Conservation (phyloP, 2,329 filamentous ascomycete genomes). For the Arthrobotrys sinensis region DNA sequence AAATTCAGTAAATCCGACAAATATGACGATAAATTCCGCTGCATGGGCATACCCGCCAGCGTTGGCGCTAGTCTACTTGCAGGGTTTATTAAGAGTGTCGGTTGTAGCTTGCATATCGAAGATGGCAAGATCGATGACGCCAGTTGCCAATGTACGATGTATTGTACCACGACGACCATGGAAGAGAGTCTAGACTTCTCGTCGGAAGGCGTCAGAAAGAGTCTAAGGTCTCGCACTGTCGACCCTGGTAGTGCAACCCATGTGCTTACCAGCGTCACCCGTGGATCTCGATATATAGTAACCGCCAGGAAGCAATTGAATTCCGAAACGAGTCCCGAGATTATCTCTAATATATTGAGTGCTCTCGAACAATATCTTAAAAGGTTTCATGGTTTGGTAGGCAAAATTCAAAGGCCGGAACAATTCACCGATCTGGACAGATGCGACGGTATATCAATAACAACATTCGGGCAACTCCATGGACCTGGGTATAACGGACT, state of each 20-base stretch:
- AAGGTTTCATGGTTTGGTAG: background rate
- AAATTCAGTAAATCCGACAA: conserved; percentile 32
- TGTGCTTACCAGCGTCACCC: conserved; percentile 46
- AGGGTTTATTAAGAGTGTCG: conserved; percentile 30
- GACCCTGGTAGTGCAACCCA: conserved; percentile 38
- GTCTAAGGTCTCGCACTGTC: conserved; percentile 6
- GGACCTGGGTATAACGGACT: no score
- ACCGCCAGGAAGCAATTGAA: conserved; percentile 36
- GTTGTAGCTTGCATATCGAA: conserved; percentile 39
- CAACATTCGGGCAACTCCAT: no score
- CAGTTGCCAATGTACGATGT: conserved; percentile 30
- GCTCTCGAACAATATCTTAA: conserved; percentile 22
- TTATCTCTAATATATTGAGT: conserved; percentile 1
- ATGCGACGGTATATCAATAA: conserved; percentile 40
- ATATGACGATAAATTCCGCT: conserved; percentile 49
- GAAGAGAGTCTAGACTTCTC: conserved; percentile 41
- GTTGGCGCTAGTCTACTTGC: conserved; percentile 51
- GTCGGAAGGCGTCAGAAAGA: conserved; percentile 18
- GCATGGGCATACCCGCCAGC: conserved; percentile 28
- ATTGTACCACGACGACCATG: conserved; percentile 39
- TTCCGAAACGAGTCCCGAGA: no score
- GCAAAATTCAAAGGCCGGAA: no score
- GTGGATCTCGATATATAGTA: conserved; percentile 47
- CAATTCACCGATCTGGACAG: no score
- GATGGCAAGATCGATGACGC: conserved; percentile 8